Evolutionary conservation across 2,329 filamentous ascomycete species (phyloP), one percentile per base, ranked within the genome.

Genomic region (Fusarium verticillioides): DNA sequence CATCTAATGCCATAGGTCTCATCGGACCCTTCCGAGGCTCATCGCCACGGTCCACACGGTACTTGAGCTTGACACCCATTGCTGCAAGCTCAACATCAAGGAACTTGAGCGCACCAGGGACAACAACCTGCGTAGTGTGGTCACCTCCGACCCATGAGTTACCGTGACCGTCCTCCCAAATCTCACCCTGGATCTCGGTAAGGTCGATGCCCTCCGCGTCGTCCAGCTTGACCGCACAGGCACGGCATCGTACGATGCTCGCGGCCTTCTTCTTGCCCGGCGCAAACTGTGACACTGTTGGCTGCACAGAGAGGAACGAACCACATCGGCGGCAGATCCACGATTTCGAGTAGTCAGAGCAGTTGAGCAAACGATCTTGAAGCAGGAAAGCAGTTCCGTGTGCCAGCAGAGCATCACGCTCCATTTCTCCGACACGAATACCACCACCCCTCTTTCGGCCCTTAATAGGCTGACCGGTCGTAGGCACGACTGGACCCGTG

Each of bases 361-460:
- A 99, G 86, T 99, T 98, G 86, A 99, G 92, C 68, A 99, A 87
- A 66, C 96, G 93, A 82, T 99, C 96, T 81, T 99, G 96, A 10
- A 99, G 89, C 68, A 99, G 84, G 86, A 97, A 98, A 7, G 96
- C 95, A 5, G 95, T 96, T 30, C 96, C 96, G 86, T 99, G 96
- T 9, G 96, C 96, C 64, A 99, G 89, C 28, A 99, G 87, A 7
- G 96, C 94, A 82, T 99, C 96, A 75, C 96, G 93, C 85, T 99
- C 96, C 96, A 99, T 99, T 84, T 99, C 96, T 84, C 96, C 96
- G 36, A 99, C 96, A 87, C 96, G 95, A 81, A 99, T 98, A 91
- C 96, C 96, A 85, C 96, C 96, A 80, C 96, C 96, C 83, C 96
- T 94, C 82, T 97, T 96, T 82, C 96, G 89, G 73, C 96, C 96